Evolutionary conservation across 768 basidiomycete species (phyloP), one percentile per base, ranked within the genome.

Genomic region (Omphalotus guepiniiformis): DNA sequence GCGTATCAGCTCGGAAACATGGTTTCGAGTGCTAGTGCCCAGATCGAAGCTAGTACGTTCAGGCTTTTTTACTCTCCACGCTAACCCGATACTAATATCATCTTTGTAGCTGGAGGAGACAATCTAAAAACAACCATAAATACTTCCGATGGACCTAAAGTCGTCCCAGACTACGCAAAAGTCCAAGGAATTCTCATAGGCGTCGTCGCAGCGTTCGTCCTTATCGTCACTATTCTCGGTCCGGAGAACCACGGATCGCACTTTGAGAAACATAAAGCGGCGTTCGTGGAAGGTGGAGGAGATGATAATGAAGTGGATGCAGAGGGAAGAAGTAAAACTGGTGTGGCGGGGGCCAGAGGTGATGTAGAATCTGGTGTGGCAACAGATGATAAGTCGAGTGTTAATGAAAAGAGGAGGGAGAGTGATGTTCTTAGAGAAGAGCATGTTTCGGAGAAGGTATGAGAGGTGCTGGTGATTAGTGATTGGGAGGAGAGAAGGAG

Each of bases 111-210:
- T 25, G 90, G 87, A 27, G 84, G 79, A 16, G 72, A 74, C 23
- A 65, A 82, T 48, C 64, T 85, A 23, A 62, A 66, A 48, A 82
- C 76, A 0, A 78, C 72, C 4, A 62, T 83, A 32, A 57, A 68
- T 37, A 52, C 30, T 3, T 29, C 46, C 15, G 81, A 80, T 1
- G 55, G 59, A 4, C 55, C 58, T 0, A 69, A 61, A 2, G 52
- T 56, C 19, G 78, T 82, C 0, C 73, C 83, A 1, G 80, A 88
- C 57, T 89, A 88, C 53, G 85, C 83, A 2, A 82, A 78, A 63
- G 88, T 89, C 4, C 88, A 91, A 69, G 89, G 88, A 32, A 93
- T 97, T 58, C 73, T 97, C 29, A 84, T 96, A 38, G 93, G 93
- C 6, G 74, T 77, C 21, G 85, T 96, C 16, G 74, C 88, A 1